Conservation (phyloP, 208 protist species). For the Porcisia hertigi region DNA sequence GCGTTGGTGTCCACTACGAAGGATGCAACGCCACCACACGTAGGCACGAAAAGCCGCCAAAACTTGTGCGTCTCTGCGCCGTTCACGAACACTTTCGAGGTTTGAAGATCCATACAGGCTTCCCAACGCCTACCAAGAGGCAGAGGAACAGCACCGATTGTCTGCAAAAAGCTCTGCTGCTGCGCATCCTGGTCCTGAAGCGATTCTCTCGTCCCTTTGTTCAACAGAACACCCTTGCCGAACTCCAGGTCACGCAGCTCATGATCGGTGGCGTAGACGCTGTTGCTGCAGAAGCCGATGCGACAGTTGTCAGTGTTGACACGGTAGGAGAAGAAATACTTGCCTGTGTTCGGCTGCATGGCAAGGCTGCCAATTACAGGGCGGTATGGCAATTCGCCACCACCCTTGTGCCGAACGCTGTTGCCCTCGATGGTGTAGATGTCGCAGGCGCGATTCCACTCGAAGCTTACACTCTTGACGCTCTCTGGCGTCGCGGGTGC, state of each 20-base stretch:
- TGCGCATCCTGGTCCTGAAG: conserved; percentile 10
- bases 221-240: conserved; percentile 14
- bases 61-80: conserved; percentile 62
- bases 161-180: conserved; percentile 42
- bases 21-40: conserved; percentile 60
- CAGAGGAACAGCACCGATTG: conserved; percentile 32
- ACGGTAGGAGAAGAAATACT: conserved; percentile 79
- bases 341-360: conserved; percentile 66
- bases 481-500: conserved; percentile 27
- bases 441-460: conserved; percentile 58
- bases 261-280: conserved; percentile 45
- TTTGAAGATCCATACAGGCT: conserved; percentile 73
- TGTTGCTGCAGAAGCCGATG: conserved; percentile 62
- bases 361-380: conserved; percentile 65
- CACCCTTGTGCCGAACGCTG: conserved; percentile 57
- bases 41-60: conserved; percentile 73
- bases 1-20: conserved; percentile 87
- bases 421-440: conserved; percentile 51
- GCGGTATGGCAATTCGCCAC: conserved; percentile 52
- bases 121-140: conserved; percentile 28
- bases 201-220: conserved; percentile 10
- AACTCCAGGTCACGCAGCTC: conserved; percentile 45
- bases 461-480: conserved; percentile 57
- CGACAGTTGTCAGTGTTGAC: conserved; percentile 78
- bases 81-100: conserved; percentile 68